Base-by-base conservation (phyloP, 176 grass and related monocot genomes). In the Leersia perrieri region DNA sequence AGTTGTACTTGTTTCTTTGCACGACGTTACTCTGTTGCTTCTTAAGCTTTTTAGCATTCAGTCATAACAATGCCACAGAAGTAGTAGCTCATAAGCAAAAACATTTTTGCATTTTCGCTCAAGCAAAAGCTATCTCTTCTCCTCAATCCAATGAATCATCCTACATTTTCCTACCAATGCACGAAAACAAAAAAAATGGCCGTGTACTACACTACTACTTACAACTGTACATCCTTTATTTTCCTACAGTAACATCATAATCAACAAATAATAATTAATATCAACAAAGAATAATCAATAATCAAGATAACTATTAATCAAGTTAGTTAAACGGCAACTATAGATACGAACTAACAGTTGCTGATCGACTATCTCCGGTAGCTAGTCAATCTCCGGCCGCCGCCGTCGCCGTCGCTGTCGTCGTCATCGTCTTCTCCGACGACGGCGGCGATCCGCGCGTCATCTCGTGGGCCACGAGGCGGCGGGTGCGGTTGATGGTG, bases 401-500 rank as follows among this genome's bases (percentile, higher is more conserved):
- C 72, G 11, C 0, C 33, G 65, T 68, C 27, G 26, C 3, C 26
- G 69, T 6, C 63, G 28, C n/a, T n/a, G 72, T 26, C 68, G 8
- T 18, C 58, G 58, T 61, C 20, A 16, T 36, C 18, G 65, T 29
- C 75, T n/a, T n/a, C n/a, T n/a, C n/a, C n/a, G 20, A 0, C 49
- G 49, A 0, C 20, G 47, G 22, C 10, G 83, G 68, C 29, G 60
- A 35, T 25, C 42, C 81, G 3, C 36, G 39, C 11, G 73, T 44
- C 76, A 95, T 90, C 70, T 95, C 75, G 63, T 72, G 72, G 0
- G 83, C 86, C 26, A 98, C 92, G 78, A 94, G 79, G 87, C 77
- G 88, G 74, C 95, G 75, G 57, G 86, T 92, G 26, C 85, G 70
- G 81, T 98, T 98, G 68, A 98, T 98, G 55, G 90, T 94, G 60